These are phyloP conservation scores for Rostrohypoxylon terebratum DNA, from an alignment of 495 filamentous ascomycete genomes.

Conservation along the genomic window DNA sequence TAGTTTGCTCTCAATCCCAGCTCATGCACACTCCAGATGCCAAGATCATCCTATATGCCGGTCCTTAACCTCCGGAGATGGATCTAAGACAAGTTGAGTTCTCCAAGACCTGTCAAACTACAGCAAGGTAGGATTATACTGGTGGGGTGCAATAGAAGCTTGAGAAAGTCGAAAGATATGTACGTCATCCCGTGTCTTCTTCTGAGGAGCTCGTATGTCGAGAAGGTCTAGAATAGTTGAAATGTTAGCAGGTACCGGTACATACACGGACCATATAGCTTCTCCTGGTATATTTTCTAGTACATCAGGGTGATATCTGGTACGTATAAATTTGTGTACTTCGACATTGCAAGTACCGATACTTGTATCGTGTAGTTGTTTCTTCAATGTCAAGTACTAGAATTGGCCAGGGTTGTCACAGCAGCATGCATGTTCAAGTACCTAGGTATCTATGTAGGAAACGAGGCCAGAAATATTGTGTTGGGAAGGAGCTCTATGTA, in stretches of 20 bases:
- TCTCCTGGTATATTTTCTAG: neutral
- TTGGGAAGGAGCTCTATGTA: no score
- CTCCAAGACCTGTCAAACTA: conserved; percentile 6
- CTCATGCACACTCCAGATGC: neutral
- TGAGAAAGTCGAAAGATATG: neutral
- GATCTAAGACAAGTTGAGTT: neutral
- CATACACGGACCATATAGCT: neutral
- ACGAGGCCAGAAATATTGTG: neutral
- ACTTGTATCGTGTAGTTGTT: neutral
- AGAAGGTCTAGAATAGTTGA: neutral
- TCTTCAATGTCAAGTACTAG: neutral
- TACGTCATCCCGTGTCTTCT: conserved; percentile 4
- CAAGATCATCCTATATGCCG: conserved; percentile 1
- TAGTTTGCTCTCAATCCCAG: neutral
- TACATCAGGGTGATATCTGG: neutral
- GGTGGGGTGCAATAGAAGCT: neutral
- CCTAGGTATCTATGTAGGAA: no score
- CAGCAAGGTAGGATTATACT: neutral
- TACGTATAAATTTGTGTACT: neutral
- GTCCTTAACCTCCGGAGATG: neutral
- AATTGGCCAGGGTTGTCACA: neutral
- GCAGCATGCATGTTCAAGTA: neutral
- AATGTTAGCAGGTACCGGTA: neutral
- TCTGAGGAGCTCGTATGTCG: neutral
- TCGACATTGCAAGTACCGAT: neutral